Conservation (phyloP, 352 stramenopile genomes). For the Phytophthora citrophthora region DNA sequence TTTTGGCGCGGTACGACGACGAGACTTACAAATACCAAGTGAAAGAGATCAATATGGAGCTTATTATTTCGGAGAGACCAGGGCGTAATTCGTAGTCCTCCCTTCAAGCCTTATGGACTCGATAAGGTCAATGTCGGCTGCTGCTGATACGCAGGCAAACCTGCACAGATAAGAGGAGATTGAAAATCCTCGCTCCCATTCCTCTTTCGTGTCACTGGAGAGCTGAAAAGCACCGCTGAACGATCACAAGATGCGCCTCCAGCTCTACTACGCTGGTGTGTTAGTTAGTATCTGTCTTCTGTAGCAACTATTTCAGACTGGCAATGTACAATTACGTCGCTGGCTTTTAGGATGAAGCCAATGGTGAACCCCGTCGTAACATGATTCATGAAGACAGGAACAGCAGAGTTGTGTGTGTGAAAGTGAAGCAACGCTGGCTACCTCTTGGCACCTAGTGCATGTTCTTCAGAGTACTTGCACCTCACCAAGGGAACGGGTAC, state of each 20-base stretch:
- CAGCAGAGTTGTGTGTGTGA: neutral
- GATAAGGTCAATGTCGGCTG: too few species aligned
- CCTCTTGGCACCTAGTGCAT: neutral
- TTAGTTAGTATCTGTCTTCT: neutral
- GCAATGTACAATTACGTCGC: neutral
- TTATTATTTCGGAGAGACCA: neutral
- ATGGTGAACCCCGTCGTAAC: neutral
- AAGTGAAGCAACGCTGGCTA: neutral
- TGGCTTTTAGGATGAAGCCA: neutral
- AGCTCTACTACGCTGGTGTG: neutral
- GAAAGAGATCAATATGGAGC: neutral
- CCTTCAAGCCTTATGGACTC: constrained; percentile 6
- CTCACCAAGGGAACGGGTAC: too few species aligned
- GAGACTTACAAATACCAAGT: neutral
- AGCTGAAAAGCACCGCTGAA: neutral
- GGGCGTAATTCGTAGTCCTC: constrained; percentile 15
- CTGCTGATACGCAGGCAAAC: too few species aligned
- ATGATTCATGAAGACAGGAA: neutral
- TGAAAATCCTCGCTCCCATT: neutral
- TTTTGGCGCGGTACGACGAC: neutral
- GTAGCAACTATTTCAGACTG: too few species aligned
- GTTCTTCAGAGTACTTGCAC: too few species aligned
- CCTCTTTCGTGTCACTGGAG: neutral
- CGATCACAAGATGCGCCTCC: neutral
- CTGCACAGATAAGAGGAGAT: neutral